phyloP scores from a whole-genome alignment of 1,284 basidiomycete genomes.

The Farysia itapuensis region DNA sequence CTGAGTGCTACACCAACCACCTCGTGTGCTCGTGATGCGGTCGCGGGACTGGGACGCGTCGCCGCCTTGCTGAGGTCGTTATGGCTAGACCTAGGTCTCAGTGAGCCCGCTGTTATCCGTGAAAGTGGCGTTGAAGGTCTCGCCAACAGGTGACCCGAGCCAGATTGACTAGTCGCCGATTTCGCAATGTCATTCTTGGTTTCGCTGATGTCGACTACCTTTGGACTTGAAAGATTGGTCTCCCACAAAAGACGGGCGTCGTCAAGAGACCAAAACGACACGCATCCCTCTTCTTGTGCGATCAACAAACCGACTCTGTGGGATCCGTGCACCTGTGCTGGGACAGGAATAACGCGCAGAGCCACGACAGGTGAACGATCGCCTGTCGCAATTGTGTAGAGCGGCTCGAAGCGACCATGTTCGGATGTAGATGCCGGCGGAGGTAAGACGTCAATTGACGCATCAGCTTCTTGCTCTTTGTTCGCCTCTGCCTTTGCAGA shows the following conservation, averaged over 20 bases:
- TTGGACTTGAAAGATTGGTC: constrained; percentile 12
- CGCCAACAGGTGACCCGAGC: too few species aligned
- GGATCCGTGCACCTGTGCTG: background rate
- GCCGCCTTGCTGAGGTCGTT: too few species aligned
- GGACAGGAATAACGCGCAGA: constrained; percentile 15
- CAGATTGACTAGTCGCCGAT: too few species aligned
- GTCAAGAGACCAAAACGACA: constrained; percentile 25
- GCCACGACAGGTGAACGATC: constrained; percentile 26
- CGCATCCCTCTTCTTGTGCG: constrained; percentile 27
- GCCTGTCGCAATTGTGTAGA: constrained; percentile 9
- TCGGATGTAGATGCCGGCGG: too few species aligned
- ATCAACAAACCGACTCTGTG: constrained; percentile 10
- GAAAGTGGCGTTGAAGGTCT: constrained; percentile 24
- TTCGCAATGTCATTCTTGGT: too few species aligned
- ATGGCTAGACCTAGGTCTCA: background rate
- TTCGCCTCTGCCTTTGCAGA: background rate
- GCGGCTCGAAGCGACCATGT: background rate
- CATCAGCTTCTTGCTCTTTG: background rate
- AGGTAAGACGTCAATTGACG: background rate
- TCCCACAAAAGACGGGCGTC: constrained; percentile 25
- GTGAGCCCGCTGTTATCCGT: constrained; percentile 24
- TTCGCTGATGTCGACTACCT: too few species aligned
- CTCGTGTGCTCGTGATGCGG: background rate
- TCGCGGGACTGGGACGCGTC: too few species aligned
- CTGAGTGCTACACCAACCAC: background rate